A percentile compares a stretch with the other conserved stretches of the same genome.
phyloP scores from a whole-genome alignment of 31 red algal genomes.

The Odonthalia washingtoniensis region DNA sequence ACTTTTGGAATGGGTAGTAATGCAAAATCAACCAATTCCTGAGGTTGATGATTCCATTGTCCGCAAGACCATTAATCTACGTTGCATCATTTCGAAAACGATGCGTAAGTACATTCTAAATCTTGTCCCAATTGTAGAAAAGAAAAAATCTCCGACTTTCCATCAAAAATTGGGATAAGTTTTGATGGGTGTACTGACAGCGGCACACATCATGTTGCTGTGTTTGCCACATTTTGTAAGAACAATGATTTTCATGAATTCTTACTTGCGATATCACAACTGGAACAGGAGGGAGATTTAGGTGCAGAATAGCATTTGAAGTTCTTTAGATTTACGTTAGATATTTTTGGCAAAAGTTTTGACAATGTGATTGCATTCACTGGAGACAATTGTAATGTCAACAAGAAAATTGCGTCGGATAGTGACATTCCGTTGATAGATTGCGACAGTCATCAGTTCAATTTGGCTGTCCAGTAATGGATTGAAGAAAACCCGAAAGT shows the following conservation, averaged over 20 bases:
- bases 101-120: neutral
- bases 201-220: neutral
- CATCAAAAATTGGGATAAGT: neutral
- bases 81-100: neutral
- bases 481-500: neutral
- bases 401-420: neutral
- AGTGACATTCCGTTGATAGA: neutral
- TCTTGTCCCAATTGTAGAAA: neutral
- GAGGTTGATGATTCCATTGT: neutral
- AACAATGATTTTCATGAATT: neutral
- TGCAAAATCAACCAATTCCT: too few species aligned
- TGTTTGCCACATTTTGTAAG: neutral
- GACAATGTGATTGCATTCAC: neutral
- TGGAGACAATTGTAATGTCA: neutral
- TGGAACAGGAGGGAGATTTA: neutral
- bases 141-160: neutral
- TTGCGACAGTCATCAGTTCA: neutral
- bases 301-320: neutral
- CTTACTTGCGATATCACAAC: neutral
- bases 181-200: too few species aligned
- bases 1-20: too few species aligned
- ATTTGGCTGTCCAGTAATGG: neutral
- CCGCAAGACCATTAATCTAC: neutral
- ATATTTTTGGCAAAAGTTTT: too few species aligned
- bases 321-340: too few species aligned